Base-by-base conservation (phyloP, 163 green algal species). In the Chlamydomonas reinhardtii region DNA sequence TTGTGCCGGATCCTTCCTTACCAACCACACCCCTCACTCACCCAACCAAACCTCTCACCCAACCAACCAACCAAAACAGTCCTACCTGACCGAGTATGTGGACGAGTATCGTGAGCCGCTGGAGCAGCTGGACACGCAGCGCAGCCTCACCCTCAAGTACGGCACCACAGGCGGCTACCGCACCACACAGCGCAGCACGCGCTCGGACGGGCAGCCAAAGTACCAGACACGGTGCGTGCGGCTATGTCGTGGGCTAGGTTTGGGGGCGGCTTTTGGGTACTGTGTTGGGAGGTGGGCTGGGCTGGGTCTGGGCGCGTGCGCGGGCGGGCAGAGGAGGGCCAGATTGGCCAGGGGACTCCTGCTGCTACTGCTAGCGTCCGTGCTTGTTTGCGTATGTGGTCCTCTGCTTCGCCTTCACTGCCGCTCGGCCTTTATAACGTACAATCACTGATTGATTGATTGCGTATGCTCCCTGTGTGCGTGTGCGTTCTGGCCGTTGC, bases 91-190 rank as follows among this genome's bases (percentile, higher is more conserved):
- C 14, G 80, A 86, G 80, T 79, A 86, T 70, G 56, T 66, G 16
- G 80, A 86, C 56, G 80, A 86, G 70, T 86, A 86, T 35, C 80
- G 80, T 2, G 80, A 86, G 56, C 80, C 80, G 11, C 70, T 86
- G 70, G 69, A 64, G 70, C 70, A 78, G 29, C 34, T 86, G 15
- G 80, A 86, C 69, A 86, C 80, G 24, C 27, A 80, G 27, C 69
- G 56, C 25, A 79, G 32, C 4, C 70, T 86, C 1, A 86, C 80
- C 35, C 54, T 64, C 11, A 80, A 66, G 35, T 86, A 74, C 70
- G 35, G 52, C 56, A 86, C 80, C 6, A 79, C 56, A 2, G 80
- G 80, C 27, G 80, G 80, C 12, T 65, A 37, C 14, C 73, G 64
- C 69, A 59, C 79, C 27, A 86, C 80, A 5, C 34, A 79, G 19